Conservation (phyloP, 805 yeast genomes). For the Metschnikowia matae region DNA sequence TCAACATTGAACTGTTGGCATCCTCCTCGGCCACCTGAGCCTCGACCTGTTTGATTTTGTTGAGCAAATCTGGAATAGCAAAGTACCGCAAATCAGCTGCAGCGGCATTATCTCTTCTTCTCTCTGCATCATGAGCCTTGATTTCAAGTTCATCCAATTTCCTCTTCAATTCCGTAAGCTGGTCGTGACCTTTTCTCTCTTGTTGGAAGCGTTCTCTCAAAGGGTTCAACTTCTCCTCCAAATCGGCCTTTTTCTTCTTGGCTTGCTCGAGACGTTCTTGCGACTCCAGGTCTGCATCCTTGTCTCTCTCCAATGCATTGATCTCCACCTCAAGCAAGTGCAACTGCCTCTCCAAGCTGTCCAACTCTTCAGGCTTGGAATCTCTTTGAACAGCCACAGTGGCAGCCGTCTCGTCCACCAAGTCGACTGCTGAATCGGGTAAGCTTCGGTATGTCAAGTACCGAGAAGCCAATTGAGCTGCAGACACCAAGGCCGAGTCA, state of each 20-base stretch:
- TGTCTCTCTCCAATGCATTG: slow-evolving; percentile 93
- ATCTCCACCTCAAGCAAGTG: slow-evolving; percentile 93
- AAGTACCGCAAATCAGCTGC: slow-evolving; percentile 96
- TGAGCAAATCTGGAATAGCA: slow-evolving; percentile 90
- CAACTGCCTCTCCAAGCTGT: slow-evolving; percentile 86
- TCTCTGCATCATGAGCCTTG: slow-evolving; percentile 94
- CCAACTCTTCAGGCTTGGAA: slow-evolving; percentile 95
- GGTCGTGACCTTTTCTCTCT: slow-evolving; percentile 89
- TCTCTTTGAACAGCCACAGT: slow-evolving; percentile 97
- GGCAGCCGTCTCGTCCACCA: slow-evolving; percentile 95
- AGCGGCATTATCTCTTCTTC: slow-evolving; percentile 90
- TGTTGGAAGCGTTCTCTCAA: slow-evolving; percentile 77
- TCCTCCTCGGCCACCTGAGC: slow-evolving; percentile 73
- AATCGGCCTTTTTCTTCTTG: slow-evolving; percentile 68
- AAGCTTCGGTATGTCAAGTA: slow-evolving; percentile 91
- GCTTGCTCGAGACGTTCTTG: slow-evolving; percentile 83
- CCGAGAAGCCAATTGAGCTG: slow-evolving; percentile 91
- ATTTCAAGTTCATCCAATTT: slow-evolving; percentile 87
- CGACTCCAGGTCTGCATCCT: slow-evolving; percentile 76
- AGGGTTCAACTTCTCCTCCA: slow-evolving; percentile 83
- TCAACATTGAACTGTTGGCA: slow-evolving; percentile 62
- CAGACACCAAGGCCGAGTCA: slow-evolving; percentile 90
- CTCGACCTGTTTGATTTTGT: slow-evolving; percentile 73
- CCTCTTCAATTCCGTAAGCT: slow-evolving; percentile 82
- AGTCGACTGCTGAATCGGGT: slow-evolving; percentile 96